Evolutionary conservation across 352 stramenopile species (phyloP).

Genomic region (Pseudoperonospora humuli): DNA sequence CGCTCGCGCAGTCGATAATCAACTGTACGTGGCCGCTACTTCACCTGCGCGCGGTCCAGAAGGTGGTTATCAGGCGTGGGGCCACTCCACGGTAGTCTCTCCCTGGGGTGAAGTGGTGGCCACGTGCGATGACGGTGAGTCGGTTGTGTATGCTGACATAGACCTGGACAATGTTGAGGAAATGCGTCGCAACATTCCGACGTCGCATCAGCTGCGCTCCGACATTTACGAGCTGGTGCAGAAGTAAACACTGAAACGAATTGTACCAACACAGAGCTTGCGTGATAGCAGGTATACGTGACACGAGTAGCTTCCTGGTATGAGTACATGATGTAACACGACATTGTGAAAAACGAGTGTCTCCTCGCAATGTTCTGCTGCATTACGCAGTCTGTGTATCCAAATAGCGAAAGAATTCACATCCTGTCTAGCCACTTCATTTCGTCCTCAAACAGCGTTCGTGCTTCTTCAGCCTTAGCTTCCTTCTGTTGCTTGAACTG

Average conservation of each 20-base stretch:
- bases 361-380: constrained; percentile 7
- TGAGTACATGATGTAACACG: constrained; percentile 14
- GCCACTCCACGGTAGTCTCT: constrained; percentile 95
- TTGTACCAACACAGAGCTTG: no score
- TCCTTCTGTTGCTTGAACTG: constrained; percentile 73
- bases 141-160: constrained; percentile 94
- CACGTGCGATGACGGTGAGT: constrained; percentile 89
- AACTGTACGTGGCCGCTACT: constrained; percentile 94
- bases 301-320: constrained; percentile 1
- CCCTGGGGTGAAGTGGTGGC: constrained; percentile 97
- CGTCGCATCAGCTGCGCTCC: constrained; percentile 87
- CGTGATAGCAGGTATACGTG: no score
- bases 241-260: constrained; percentile 40
- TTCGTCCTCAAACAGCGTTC: constrained; percentile 58
- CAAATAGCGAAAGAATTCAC: constrained; percentile 8
- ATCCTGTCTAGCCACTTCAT: constrained; percentile 67
- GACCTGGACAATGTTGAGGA: constrained; percentile 91
- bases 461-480: constrained; percentile 51
- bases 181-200: constrained; percentile 95
- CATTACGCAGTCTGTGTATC: no score
- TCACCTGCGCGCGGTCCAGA: constrained; percentile 93
- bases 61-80: constrained; percentile 97
- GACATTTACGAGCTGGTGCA: constrained; percentile 93
- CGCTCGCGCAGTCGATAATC: constrained; percentile 89
- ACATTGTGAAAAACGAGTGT: constrained; percentile 13